Percentiles rank a stretch among this genome's conserved stretches.
These are phyloP conservation scores for Toxoplasma gondii DNA, from an alignment of 169 alveolate genomes.

Conservation along the genomic window DNA sequence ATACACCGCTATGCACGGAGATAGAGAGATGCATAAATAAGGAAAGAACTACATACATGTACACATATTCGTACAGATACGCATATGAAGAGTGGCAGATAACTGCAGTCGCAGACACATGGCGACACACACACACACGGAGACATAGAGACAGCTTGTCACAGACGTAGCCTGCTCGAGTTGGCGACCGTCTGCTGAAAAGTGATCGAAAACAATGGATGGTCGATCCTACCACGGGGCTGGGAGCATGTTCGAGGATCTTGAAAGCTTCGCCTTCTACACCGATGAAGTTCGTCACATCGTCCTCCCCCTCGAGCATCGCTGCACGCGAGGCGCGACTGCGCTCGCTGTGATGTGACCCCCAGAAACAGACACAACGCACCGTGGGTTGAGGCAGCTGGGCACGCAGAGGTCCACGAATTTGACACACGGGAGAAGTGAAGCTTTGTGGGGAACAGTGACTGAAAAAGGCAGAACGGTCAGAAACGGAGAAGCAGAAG, in stretches of 20 bases:
- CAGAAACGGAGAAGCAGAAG: too few relatives aligned
- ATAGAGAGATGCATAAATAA: too few relatives aligned
- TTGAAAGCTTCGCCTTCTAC: conserved; percentile 40
- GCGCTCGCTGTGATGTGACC: conserved; percentile 26
- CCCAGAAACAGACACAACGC: background rate
- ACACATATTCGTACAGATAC: too few relatives aligned
- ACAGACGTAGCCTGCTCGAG: too few relatives aligned
- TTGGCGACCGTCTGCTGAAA: too few relatives aligned
- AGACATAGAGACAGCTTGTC: too few relatives aligned
- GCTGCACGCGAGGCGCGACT: conserved; percentile 52
- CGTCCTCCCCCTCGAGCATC: conserved; percentile 42
- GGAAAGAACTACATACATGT: background rate
- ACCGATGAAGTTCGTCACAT: conserved; percentile 18
- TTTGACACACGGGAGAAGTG: background rate
- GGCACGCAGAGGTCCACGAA: background rate
- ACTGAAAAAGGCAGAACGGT: background rate
- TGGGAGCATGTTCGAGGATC: conserved; percentile 27
- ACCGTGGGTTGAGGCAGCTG: too few relatives aligned
- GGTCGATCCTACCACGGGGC: conserved; percentile 35
- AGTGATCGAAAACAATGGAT: background rate
- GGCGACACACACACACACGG: too few relatives aligned
- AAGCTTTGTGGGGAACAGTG: background rate
- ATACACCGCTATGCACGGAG: too few relatives aligned
- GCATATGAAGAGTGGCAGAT: too few relatives aligned
- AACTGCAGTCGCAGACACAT: too few relatives aligned